Base-by-base conservation (phyloP, 345 rosid species). In the Mallotus nudiflorus region DNA sequence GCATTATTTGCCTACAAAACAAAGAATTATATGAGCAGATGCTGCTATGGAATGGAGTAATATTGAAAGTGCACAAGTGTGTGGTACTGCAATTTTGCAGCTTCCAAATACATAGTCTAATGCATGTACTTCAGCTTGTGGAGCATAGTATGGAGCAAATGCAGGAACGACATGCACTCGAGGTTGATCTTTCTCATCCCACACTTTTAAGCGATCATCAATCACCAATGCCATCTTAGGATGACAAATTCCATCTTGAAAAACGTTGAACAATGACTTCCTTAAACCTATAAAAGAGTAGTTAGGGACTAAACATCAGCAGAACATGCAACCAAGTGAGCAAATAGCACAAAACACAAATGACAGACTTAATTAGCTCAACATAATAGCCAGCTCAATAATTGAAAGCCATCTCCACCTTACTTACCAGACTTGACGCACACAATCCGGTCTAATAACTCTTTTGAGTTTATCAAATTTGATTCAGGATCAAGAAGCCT, bases 401-500 rank as follows among this genome's bases (percentile, higher is more conserved):
- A 54, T 29, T 54, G 28, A 52, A 46, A 63, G 54, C 27, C 65
- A 55, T 70, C 65, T 19, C 27, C 65, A 68, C 53, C 61, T 53
- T 16, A 65, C 91, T 56, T 77, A 92, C 99, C 98, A 76, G 99
- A 84, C 76, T 89, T 96, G 56, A 96, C 99, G 75, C 99, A 92
- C 49, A 91, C 97, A 63, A 96, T 88, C 62, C 98, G 91, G 72
- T 88, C 84, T 79, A 88, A 80, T 63, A 96, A 72, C 70, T 92
- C 89, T 81, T 85, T 89, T 37, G 86, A 62, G 80, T 72, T 87
- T 51, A 96, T 96, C 85, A 96, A 81, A 81, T 86, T 96, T 77
- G 93, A 89, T 56, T 91, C 98, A 54, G 99, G 99, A 75, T 96
- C 98, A 81, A 96, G 98, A 81, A 96, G 99, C 85, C 98, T 87